Evolutionary conservation across 2,329 filamentous ascomycete species (phyloP), one percentile per base, ranked within the genome.

Genomic region (Alternaria hordeiaustralica): DNA sequence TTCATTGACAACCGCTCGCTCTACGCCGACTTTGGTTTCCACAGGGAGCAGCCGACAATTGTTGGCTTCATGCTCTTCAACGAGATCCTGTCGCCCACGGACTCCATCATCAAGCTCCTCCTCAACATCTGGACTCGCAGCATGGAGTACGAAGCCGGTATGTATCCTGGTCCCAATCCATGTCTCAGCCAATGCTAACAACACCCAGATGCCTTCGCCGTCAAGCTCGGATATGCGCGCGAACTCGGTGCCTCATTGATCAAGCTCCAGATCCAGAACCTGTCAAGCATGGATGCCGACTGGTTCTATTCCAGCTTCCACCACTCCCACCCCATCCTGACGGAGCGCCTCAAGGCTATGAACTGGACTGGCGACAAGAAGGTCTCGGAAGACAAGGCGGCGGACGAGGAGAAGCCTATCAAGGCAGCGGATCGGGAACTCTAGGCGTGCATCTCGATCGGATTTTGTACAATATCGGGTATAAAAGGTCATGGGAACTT

Each of bases 221-320:
- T 90, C 71, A 86, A 90, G 54, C 89, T 97, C 10, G 96, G 96
- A 57, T 97, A 95, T 83, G 88, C 90, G 56, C 84, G 88, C 49
- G 90, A 97, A 80, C 89, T 99, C 56, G 93, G 94, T 46, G 86
- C 89, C 67, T 96, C 93, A 21, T 88, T 99, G 67, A 94, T 99
- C 83, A 97, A 97, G 85, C 91, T 99, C 56, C 96, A 99, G 83
- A 93, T 97, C 76, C 94, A 98, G 85, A 99, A 99, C 79, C 87
- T 99, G 71, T 97, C 93, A 82, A 96, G 93, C 65, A 98, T 99
- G 95, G 96, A 99, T 75, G 96, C 96, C 26, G 96, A 99, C 82
- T 97, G 92, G 92, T 89, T 97, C 87, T 99, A 97, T 82, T 96
- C 96, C 58, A 96, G 91, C 82, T 99, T 98, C 86, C 94, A 99